Evolutionary conservation across 108 stramenopile genomes (phyloP), one percentile per base, ranked within the genome.

Genomic region (Skeletonema menzelii): DNA sequence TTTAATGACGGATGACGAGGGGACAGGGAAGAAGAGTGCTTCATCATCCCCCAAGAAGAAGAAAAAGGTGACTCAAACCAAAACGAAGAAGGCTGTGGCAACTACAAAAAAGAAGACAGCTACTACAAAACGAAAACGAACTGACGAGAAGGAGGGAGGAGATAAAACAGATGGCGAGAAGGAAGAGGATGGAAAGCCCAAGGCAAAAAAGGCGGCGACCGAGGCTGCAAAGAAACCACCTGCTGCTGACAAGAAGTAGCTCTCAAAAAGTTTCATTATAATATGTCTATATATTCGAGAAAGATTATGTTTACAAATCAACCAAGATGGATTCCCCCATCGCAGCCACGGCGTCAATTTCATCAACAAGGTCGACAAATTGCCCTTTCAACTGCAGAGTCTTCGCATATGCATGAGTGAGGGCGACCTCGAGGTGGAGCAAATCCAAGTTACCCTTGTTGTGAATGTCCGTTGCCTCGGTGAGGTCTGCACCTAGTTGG

Each of bases 351-450:
- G 64, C 71, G 4, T 80, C 79, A 40, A 80, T 67, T 11, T 67
- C 74, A 42, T 61, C 75, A 53, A 83, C 67, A 55, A 82, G 57
- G 68, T 79, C 66, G 27, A 71, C 63, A 24, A 77, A 76, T 15
- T 84, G 65, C 30, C 76, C 79, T 63, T 87, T 79, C 56, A 66
- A 64, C 30, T 65, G 78, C 61, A 79, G 71, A 47, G 61, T 53
- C 30, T 60, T 61, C 10, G 78, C 65, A 17, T 72, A 59, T 17
- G 71, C 67, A 79, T 79, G 78, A 38, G 78, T 72, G 15, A 79
- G 66, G 4, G 72, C 78, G 0, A 79, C 78, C 63, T 79, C 78
- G 35, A 79, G 78, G 15, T 62, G 55, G 30, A 79, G 70, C 78
- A 79, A 72, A 26, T 79, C 78, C 19, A 56, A 72, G 34, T 67